Evolutionary conservation across 1,284 basidiomycete species (phyloP).

Genomic region (Austroboletus niveus): DNA sequence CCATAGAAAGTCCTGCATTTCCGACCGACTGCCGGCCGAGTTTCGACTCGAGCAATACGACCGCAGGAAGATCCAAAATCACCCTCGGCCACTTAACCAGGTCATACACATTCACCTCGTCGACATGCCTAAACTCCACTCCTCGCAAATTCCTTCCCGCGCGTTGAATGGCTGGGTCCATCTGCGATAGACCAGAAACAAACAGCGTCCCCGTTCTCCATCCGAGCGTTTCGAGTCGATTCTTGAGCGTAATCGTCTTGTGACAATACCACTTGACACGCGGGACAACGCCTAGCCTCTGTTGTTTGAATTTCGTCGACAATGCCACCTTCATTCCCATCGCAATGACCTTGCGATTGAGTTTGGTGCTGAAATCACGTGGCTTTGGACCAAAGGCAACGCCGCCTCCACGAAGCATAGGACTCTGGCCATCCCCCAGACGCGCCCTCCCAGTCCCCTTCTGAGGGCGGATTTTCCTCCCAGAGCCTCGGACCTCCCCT

Average conservation of each 20-base stretch:
- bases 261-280: slow-evolving; percentile 67
- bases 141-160: slow-evolving; percentile 65
- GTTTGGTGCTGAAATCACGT: slow-evolving; percentile 86
- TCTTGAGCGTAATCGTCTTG: slow-evolving; percentile 63
- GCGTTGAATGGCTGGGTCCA: slow-evolving; percentile 54
- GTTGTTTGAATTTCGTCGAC: slow-evolving; percentile 77
- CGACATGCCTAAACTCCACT: slow-evolving; percentile 58
- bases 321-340: slow-evolving; percentile 92
- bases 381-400: slow-evolving; percentile 89
- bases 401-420: slow-evolving; percentile 91
- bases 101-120: slow-evolving; percentile 76
- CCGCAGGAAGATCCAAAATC: slow-evolving; percentile 68
- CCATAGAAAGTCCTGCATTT: slow-evolving; percentile 1
- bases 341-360: slow-evolving; percentile 87
- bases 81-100: slow-evolving; percentile 73
- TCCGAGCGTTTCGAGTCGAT: slow-evolving; percentile 57
- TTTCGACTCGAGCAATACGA: slow-evolving; percentile 64
- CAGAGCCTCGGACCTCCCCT: slow-evolving; percentile 86
- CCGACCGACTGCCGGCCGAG: slow-evolving; percentile 34
- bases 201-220: slow-evolving; percentile 67
- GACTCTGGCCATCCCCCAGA: slow-evolving; percentile 85
- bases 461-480: slow-evolving; percentile 85
- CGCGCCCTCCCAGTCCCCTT: slow-evolving; percentile 92
- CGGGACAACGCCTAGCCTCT: slow-evolving; percentile 72
- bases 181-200: slow-evolving; percentile 59